phyloP scores from a whole-genome alignment of 1,284 basidiomycete genomes.

The Pisolithus thermaeus region DNA sequence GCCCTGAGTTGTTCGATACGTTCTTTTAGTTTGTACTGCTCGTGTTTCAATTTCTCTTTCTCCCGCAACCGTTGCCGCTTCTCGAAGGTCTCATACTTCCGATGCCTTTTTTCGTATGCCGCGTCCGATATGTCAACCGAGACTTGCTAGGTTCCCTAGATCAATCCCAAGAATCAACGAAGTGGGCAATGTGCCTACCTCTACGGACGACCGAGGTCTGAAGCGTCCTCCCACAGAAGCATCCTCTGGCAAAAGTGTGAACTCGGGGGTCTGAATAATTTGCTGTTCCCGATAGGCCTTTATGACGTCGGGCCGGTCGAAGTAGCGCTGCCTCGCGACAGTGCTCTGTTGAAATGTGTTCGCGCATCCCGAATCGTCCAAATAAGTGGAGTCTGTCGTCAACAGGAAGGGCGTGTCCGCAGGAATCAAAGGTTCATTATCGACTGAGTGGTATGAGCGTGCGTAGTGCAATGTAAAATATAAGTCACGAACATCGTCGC shows the following conservation, averaged over 20 bases:
- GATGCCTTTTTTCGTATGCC: constrained; percentile 80
- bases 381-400: constrained; percentile 56
- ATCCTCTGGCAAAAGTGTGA: constrained; percentile 49
- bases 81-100: constrained; percentile 83
- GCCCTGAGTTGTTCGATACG: constrained; percentile 78
- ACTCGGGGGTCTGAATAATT: constrained; percentile 70
- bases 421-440: constrained; percentile 66
- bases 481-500: constrained; percentile 60
- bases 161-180: constrained; percentile 4
- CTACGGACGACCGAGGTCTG: constrained; percentile 56
- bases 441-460: constrained; percentile 42
- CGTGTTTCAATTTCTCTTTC: constrained; percentile 85
- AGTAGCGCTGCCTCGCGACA: constrained; percentile 64
- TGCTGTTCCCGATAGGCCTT: constrained; percentile 61
- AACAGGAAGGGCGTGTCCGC: constrained; percentile 58
- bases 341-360: constrained; percentile 44
- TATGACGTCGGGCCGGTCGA: constrained; percentile 70
- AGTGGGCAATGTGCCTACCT: constrained; percentile 43
- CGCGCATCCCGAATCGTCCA: constrained; percentile 31
- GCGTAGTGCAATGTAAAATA: constrained; percentile 7
- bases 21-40: constrained; percentile 86
- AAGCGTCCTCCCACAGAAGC: constrained; percentile 61
- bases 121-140: constrained; percentile 75
- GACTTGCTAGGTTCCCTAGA: constrained; percentile 25
- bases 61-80: constrained; percentile 81